Evolutionary conservation across 352 stramenopile species (phyloP), one percentile per base, ranked within the genome.

Genomic region (Phytophthora hibernalis): DNA sequence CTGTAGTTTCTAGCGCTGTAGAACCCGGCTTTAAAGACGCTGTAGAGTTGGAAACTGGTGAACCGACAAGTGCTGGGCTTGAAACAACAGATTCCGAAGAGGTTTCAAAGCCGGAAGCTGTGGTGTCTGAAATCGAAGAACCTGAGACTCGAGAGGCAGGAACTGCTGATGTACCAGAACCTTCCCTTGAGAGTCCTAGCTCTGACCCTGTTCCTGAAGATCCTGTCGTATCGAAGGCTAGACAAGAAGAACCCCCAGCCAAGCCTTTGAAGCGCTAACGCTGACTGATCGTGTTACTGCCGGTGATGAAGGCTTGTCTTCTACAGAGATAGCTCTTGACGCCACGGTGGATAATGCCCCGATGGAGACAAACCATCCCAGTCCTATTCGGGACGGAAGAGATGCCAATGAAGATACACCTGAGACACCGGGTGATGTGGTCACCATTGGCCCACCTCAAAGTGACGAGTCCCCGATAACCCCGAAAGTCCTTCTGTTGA

Each of bases 241-340:
- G 8, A 12, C 1, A 54, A 47, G 59, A 69, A 45, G 24, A 47
- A 33, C 18, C 35, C 12, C 7, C 9, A 21, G 22, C 35, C 28
- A 26, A 65, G 12, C 7, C 18, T 43, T 24, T 28, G 38, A 54
- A 31, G n/a, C 16, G 12, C 30, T 24, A 40, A 26, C 18, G 43
- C 13, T 38, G 15, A 1, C 13, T 51, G 61, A 65, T 13, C 8
- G 35, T 30, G 37, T 57, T 61, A 21, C 37, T n/a, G 47, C n/a
- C 10, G 40, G 56, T 3, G 20, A n/a, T 44, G 48, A 20, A 38
- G 15, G 47, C 35, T 31, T 35, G 24, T 13, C 50, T 33, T n/a
- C 31, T 26, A 57, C 12, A 8, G 42, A 72, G 26, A 6, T 16
- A 51, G 30, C 12, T 1, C 5, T 58, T 18, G 26, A 60, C 33